Base-by-base conservation (phyloP, 345 rosid genomes). In the Eucalyptus microcorys region DNA sequence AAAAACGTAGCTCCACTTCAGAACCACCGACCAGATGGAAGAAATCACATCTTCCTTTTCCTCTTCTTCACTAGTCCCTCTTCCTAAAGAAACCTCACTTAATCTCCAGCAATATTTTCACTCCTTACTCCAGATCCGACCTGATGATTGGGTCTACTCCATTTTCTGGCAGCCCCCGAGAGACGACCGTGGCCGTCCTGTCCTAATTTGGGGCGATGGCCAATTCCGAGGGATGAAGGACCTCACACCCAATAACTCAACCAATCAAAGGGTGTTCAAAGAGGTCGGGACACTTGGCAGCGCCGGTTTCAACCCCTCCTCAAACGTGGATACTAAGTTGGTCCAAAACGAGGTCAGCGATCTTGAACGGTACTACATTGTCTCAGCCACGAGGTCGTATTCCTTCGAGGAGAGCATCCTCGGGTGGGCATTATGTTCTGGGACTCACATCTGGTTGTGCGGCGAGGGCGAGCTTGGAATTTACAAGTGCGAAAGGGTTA, bases 91-190 rank as follows among this genome's bases (percentile, higher is more conserved):
- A 49, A n/a, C 92, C 79, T 53, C 90, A 14, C 89, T 89, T 17
- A 84, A 94, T 13, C 90, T 93, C 87, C 94, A 94, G 86, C 94
- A 94, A n/a, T 91, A 93, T 45, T 95, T 95, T 52, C 93, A 91
- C 49, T 84, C 88, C 91, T 64, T 95, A 81, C 87, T 93, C 86
- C 93, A 92, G 87, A 91, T 76, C 89, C 91, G 90, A 24, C 94
- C 95, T 2, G 93, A 92, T 86, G 89, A 93, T 93, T 95, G 97
- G 97, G 90, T 91, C 22, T 95, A 95, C 87, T 90, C 97, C 66
- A 94, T 95, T 59, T 94, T 94, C 91, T 95, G 97, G 96, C 95
- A 88, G 89, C 89, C 94, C 10, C 87, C 91, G 30, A 89, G 89
- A 59, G 94, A 92, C 84, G 89, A 88, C 43, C 71, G 88, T 7